Evolutionary conservation across 805 yeast genomes (phyloP), one percentile per base, ranked within the genome.

Genomic region (Zygotorulaspora florentina): DNA sequence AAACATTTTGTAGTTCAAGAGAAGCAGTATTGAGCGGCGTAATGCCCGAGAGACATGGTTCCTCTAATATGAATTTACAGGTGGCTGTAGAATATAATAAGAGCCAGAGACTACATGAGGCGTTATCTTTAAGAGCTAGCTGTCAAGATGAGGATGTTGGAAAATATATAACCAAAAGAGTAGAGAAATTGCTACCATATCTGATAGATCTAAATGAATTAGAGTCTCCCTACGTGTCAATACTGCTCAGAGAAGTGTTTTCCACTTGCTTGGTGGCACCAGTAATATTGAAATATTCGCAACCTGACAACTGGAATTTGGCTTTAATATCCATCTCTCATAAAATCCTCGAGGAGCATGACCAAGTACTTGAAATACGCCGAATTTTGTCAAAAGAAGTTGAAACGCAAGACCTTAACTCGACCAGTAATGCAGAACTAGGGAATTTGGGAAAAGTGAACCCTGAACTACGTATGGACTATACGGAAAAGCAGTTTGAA

Each of bases 281-380:
- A 0, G 42, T 77, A 0, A 35, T 72, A 5, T 59, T 68, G 6
- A 75, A 83, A 66, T 54, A 84, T 1, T 66, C 83, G 0, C 90
- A 85, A 40, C 79, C 91, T 1, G 95, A 88, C 59, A 84, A 79
- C 48, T 85, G 84, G 78, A 90, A 90, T 60, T 76, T 79, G 45
- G 57, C 73, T 34, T 71, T 88, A 12, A 80, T 81, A 8, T 75
- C 76, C 42, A 61, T 75, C 1, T 76, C 85, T 1, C 82, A 87
- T 3, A 75, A 74, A 26, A 75, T 84, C 10, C 69, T 90, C 59
- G 80, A 80, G 51, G 95, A 87, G 56, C 70, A 89, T 45, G 76
- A 76, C 30, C 87, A 86, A 56, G 95, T 89, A 0, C 77, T 82
- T 48, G 76, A 80, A 52, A 73, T 90, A 17, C 68, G 95, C 49